Base-by-base conservation (phyloP, 768 basidiomycete genomes). In the Termitomyces sp. region DNA sequence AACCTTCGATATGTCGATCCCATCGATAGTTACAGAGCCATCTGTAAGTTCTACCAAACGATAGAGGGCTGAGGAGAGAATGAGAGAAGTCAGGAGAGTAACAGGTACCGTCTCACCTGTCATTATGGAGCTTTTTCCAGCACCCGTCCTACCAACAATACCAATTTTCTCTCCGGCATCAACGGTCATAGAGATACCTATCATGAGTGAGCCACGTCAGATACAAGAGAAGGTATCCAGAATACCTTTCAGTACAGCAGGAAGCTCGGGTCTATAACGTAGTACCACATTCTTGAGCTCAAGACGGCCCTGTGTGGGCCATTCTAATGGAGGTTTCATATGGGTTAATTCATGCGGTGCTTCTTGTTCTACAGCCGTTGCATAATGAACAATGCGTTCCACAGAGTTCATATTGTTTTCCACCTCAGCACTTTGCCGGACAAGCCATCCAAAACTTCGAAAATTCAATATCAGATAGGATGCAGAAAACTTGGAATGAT, bases 371-470 rank as follows among this genome's bases (percentile, higher is more conserved):
- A 97, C 74, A 28, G 83, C 79, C 19, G 80, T 79, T 41, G 87
- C 84, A 63, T 97, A 97, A 65, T 93, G 81, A 3, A 92, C 72
- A 17, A 98, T 76, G 24, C 94, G 86, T 66, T 91, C 89, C 8
- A 90, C 88, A n/a, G 84, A 83, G 66, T 93, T 93, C 90, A 95
- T 93, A 68, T 94, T 81, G 68, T 97, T 96, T 69, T 96, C 93
- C 11, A 94, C 86, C 66, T 95, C 93, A 2, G 88, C 85, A 38
- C 77, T 78, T 68, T 90, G 88, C 9, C 87, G 82, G 41, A 88
- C 81, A 68, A 90, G 78, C 84, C 83, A 90, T 21, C 82, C 82
- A 60, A 91, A 88, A 60, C 83, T 86, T 21, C 47, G 22, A 30
- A 10, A 35, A 28, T 28, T 2, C 2, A 32, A 37, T 41, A 50